These are phyloP conservation scores for Syzygium jambos DNA, from an alignment of 345 rosid genomes.

Conservation along the genomic window DNA sequence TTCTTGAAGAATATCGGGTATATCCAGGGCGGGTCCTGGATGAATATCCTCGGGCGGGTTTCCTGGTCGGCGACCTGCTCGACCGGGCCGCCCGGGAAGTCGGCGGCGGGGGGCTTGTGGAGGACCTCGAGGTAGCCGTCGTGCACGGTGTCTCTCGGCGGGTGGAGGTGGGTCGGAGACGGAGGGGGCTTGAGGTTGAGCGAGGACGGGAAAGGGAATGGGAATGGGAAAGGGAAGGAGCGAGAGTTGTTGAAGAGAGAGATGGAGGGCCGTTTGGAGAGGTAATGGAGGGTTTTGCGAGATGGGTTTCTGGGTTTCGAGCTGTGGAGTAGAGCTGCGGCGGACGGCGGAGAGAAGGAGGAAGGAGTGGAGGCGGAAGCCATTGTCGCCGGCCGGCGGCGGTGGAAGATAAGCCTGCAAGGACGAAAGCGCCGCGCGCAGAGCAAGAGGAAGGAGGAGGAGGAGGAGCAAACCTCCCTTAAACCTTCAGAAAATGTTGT, in stretches of 20 bases:
- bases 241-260: neutral
- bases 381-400: neutral
- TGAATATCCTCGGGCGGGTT: slow-evolving; percentile 28
- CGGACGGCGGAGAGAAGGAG: slow-evolving; percentile 12
- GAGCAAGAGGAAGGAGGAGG: neutral
- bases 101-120: slow-evolving; percentile 12
- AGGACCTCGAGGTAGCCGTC: slow-evolving; percentile 35
- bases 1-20: slow-evolving; percentile 60
- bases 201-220: slow-evolving; percentile 16
- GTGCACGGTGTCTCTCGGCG: slow-evolving; percentile 10
- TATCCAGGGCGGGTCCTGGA: slow-evolving; percentile 81
- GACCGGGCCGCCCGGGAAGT: neutral
- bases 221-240: neutral
- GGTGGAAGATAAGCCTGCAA: neutral
- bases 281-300: neutral
- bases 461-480: neutral
- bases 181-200: slow-evolving; percentile 20
- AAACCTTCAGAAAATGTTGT: slow-evolving; percentile 1
- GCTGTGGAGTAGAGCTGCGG: neutral
- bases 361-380: slow-evolving; percentile 16
- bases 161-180: slow-evolving; percentile 18
- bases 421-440: neutral
- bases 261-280: neutral
- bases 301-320: neutral
- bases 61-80: slow-evolving; percentile 10